Percentiles rank a stretch among this genome's conserved stretches.
phyloP scores from a whole-genome alignment of 805 yeast genomes.

The Candida gorgasii region DNA sequence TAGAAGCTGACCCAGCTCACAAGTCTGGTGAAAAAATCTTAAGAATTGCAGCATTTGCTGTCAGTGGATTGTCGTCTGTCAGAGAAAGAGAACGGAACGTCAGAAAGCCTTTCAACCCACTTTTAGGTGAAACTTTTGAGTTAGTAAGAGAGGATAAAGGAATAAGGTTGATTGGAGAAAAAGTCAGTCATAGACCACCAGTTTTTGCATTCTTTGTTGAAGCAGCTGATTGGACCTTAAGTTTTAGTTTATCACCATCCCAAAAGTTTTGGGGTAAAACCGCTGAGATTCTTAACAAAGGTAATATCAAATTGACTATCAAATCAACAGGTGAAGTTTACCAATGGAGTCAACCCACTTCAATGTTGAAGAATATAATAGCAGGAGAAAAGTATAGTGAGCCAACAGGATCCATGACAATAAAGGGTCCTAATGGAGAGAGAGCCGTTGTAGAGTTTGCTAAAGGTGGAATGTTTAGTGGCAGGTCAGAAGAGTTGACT shows the following conservation, averaged over 20 bases:
- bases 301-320: constrained; percentile 59
- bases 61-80: constrained; percentile 67
- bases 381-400: constrained; percentile 96
- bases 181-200: constrained; percentile 85
- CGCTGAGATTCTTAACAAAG: constrained; percentile 77
- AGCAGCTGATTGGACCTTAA: constrained; percentile 65
- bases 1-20: constrained; percentile 41
- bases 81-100: constrained; percentile 73
- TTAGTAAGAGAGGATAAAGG: constrained; percentile 82
- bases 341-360: constrained; percentile 81
- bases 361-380: constrained; percentile 78
- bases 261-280: constrained; percentile 97
- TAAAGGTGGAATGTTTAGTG: constrained; percentile 80
- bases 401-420: constrained; percentile 68
- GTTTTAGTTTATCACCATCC: constrained; percentile 66
- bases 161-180: constrained; percentile 74
- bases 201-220: constrained; percentile 83
- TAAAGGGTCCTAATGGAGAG: constrained; percentile 68
- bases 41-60: constrained; percentile 79
- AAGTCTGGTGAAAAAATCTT: constrained; percentile 59
- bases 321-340: constrained; percentile 68
- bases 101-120: constrained; percentile 93
- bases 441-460: constrained; percentile 75
- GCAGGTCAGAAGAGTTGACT: constrained; percentile 68
- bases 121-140: constrained; percentile 92